These are phyloP conservation scores for Ilex asprella DNA, from an alignment of 257 asterid genomes.

Conservation along the genomic window DNA sequence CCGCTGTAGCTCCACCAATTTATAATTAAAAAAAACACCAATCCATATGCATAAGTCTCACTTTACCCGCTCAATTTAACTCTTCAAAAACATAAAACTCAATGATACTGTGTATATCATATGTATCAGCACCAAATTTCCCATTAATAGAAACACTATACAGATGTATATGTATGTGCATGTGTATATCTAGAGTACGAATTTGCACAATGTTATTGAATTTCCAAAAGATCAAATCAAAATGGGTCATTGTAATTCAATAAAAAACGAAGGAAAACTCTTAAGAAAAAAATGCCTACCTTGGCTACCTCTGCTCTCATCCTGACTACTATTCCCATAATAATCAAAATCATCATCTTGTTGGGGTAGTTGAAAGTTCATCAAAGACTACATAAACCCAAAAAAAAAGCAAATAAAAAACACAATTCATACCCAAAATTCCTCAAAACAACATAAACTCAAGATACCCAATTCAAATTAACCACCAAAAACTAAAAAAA, in stretches of 20 bases:
- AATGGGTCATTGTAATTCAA: not conserved
- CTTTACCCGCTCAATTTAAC: conserved; percentile 5
- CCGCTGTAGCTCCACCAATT: conserved; percentile 50
- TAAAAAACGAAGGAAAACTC: conserved; percentile 8
- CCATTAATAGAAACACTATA: no score
- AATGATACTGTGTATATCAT: no score
- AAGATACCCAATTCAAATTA: conserved; percentile 12
- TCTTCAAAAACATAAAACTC: not conserved
- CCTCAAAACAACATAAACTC: conserved; percentile 1
- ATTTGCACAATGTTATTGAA: not conserved
- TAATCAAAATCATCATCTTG: conserved; percentile 83
- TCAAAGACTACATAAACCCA: conserved; percentile 60
- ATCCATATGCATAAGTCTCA: conserved; percentile 11
- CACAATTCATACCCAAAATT: not conserved
- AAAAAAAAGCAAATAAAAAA: conserved; percentile 20
- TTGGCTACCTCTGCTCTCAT: conserved; percentile 95
- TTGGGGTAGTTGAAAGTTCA: conserved; percentile 90
- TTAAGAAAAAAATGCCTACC: conserved; percentile 42
- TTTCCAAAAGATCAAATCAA: not conserved
- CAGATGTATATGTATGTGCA: no score
- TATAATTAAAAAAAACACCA: conserved; percentile 14
- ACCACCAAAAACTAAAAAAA: conserved; percentile 2
- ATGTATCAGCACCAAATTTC: no score
- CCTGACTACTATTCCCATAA: conserved; percentile 93
- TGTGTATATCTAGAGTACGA: no score